Conservation (phyloP, 2,329 filamentous ascomycete species). For the Aureobasidium pullulans region DNA sequence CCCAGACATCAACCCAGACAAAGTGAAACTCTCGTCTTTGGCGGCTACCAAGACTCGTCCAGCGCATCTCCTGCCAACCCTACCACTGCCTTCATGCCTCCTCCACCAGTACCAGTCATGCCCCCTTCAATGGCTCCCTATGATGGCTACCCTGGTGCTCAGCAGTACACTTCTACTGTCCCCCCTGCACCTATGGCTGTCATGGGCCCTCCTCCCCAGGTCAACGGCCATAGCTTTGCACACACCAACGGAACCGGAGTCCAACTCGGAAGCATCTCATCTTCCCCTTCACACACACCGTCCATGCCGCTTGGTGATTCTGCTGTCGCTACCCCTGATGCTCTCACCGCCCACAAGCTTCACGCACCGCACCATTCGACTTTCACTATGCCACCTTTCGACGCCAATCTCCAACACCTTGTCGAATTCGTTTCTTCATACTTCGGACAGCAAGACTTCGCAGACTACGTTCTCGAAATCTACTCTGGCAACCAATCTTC, state of each 20-base stretch:
- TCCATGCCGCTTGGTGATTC: slow-evolving; percentile 1
- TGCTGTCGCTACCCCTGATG: neutral
- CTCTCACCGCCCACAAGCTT: neutral
- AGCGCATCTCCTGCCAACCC: slow-evolving; percentile 24
- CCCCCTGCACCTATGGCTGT: neutral
- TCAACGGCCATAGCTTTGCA: neutral
- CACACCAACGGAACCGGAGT: neutral
- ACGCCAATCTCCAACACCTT: slow-evolving; percentile 4
- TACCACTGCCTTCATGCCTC: neutral
- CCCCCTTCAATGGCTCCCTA: neutral
- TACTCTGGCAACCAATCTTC: neutral
- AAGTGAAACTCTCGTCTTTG: slow-evolving; percentile 25
- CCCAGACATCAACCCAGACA: slow-evolving; percentile 2
- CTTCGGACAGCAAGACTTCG: slow-evolving; percentile 15
- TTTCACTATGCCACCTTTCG: slow-evolving; percentile 17
- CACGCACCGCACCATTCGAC: slow-evolving; percentile 24
- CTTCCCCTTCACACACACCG: neutral
- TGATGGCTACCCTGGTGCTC: neutral
- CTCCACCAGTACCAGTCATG: neutral
- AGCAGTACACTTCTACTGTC: neutral
- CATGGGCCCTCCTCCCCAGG: neutral
- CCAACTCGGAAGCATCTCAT: neutral
- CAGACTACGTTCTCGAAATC: slow-evolving; percentile 16
- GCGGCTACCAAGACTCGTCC: slow-evolving; percentile 26
- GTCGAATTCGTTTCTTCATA: slow-evolving; percentile 11